Conservation (phyloP, 1,284 basidiomycete genomes). For the Pyrrhoderma lamaoense region DNA sequence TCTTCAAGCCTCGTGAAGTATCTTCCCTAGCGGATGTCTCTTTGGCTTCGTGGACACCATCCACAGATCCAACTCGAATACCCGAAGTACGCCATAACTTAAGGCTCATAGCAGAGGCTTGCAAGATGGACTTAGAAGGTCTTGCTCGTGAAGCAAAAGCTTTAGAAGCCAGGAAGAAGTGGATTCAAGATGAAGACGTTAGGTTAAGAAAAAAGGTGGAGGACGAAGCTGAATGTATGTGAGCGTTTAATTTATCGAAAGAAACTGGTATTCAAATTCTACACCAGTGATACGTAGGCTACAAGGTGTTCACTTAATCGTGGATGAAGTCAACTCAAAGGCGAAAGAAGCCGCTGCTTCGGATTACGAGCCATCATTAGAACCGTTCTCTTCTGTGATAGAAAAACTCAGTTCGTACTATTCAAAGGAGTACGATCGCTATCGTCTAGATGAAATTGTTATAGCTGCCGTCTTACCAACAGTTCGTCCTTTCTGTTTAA, state of each 20-base stretch:
- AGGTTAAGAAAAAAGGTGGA: conserved; percentile 61
- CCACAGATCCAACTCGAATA: conserved; percentile 76
- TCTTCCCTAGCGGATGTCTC: conserved; percentile 76
- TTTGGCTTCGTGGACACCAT: conserved; percentile 76
- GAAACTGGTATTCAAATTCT: conserved; percentile 16
- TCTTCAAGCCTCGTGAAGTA: conserved; percentile 66
- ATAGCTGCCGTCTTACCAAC: conserved; percentile 84
- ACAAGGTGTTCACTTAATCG: conserved; percentile 66
- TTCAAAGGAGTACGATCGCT: conserved; percentile 69
- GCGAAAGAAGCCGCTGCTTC: conserved; percentile 52
- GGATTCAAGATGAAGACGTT: conserved; percentile 63
- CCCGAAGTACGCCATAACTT: conserved; percentile 96
- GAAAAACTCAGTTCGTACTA: conserved; percentile 67
- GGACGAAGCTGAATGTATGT: conserved; percentile 69
- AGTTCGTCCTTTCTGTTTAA: conserved; percentile 32
- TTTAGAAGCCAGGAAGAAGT: conserved; percentile 73
- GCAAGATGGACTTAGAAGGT: conserved; percentile 78
- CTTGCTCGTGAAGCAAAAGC: conserved; percentile 85
- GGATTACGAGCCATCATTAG: conserved; percentile 60
- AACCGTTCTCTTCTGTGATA: conserved; percentile 65
- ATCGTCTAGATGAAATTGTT: conserved; percentile 84
- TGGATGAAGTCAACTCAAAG: conserved; percentile 59
- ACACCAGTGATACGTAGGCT: conserved; percentile 66
- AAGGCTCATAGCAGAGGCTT: conserved; percentile 75
- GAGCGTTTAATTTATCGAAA: conserved; percentile 1